Evolutionary conservation across 208 protist genomes (phyloP).

Genomic region (Crithidia brevicula): DNA sequence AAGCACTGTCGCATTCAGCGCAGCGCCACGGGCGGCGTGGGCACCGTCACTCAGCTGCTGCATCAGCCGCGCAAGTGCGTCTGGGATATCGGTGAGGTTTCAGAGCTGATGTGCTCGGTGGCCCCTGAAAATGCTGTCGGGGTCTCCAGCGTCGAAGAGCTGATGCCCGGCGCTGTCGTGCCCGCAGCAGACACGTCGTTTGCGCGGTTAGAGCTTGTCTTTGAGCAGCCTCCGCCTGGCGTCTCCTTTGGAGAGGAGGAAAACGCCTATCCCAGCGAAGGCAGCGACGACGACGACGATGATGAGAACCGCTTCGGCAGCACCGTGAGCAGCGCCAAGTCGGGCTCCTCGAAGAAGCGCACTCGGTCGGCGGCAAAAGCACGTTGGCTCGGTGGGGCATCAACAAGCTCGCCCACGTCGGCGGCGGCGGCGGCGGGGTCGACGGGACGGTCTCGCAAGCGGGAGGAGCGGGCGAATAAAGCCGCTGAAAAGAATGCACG

Average conservation of each 20-base stretch:
- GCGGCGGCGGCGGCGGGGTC: neutral
- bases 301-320: slow-evolving; percentile 27
- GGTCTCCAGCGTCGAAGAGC: slow-evolving; percentile 6
- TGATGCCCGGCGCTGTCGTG: slow-evolving; percentile 21
- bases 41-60: slow-evolving; percentile 30
- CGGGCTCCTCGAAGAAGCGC: neutral
- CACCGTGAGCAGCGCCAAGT: slow-evolving; percentile 21
- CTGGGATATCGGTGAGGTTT: slow-evolving; percentile 58
- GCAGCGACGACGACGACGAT: slow-evolving; percentile 29
- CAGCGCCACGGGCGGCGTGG: slow-evolving; percentile 54
- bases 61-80: slow-evolving; percentile 52
- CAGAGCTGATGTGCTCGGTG: slow-evolving; percentile 34
- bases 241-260: slow-evolving; percentile 27
- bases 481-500: slow-evolving; percentile 26
- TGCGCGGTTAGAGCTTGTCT: slow-evolving; percentile 36
- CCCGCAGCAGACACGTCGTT: slow-evolving; percentile 11
- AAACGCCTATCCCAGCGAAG: slow-evolving; percentile 8
- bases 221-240: slow-evolving; percentile 23
- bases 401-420: neutral
- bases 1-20: slow-evolving; percentile 53
- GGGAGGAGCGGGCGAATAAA: slow-evolving; percentile 34
- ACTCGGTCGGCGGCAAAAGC: slow-evolving; percentile 9
- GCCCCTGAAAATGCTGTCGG: neutral
- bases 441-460: slow-evolving; percentile 29
- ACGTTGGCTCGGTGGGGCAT: neutral